Percentiles rank a stretch among this genome's conserved stretches.
Conservation (phyloP, 2,329 filamentous ascomycete species). For the Colletotrichum sublineola region DNA sequence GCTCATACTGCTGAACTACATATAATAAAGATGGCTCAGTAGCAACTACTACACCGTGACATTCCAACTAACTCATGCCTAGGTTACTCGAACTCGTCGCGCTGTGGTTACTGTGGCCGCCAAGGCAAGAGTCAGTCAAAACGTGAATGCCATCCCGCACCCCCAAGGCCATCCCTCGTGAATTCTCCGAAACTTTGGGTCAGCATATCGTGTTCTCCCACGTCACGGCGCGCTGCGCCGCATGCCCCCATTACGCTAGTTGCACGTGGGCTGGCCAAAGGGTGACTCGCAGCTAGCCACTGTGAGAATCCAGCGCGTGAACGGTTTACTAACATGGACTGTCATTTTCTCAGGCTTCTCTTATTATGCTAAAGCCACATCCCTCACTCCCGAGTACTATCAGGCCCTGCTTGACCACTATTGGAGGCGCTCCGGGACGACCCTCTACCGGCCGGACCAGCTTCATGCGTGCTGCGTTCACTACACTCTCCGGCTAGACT, state of each 20-base stretch:
- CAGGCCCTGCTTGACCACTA: constrained; percentile 79
- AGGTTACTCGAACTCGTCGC: constrained; percentile 67
- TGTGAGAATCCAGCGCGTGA: constrained; percentile 10
- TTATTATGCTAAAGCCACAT: constrained; percentile 76
- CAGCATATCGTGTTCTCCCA: constrained; percentile 12
- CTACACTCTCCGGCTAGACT: constrained; percentile 84
- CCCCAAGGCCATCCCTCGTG: constrained; percentile 19
- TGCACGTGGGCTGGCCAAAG: constrained; percentile 3
- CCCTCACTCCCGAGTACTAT: constrained; percentile 75
- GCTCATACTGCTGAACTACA: neutral
- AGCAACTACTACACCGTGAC: neutral
- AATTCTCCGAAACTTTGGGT: constrained; percentile 16
- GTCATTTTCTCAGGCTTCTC: constrained; percentile 69
- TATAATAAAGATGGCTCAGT: neutral
- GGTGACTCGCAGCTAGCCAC: constrained; percentile 10
- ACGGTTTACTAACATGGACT: constrained; percentile 45
- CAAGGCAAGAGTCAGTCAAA: constrained; percentile 64
- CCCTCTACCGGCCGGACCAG: constrained; percentile 85
- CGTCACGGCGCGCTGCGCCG: constrained; percentile 18
- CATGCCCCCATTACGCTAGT: constrained; percentile 13
- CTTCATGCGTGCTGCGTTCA: constrained; percentile 90
- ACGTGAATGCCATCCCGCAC: constrained; percentile 54
- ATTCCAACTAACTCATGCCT: constrained; percentile 12
- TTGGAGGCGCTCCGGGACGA: constrained; percentile 79
- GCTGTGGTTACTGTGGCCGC: constrained; percentile 66